A percentile compares a stretch with the other conserved stretches of the same genome.
Conservation (phyloP, 192 early-diverging fungal species). For the Coemansia sp. region DNA sequence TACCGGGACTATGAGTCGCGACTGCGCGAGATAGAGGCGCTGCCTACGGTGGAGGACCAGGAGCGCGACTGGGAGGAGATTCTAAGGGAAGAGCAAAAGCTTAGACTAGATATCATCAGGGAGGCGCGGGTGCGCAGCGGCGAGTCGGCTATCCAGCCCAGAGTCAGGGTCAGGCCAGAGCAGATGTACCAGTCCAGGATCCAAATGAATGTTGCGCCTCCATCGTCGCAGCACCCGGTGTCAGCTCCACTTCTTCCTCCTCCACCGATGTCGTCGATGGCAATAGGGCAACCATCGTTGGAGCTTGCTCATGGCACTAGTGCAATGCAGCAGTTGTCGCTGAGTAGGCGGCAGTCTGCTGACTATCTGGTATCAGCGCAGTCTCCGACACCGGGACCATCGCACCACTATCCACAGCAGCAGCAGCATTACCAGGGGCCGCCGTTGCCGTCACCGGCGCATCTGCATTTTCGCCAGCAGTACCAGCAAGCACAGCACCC, state of each 20-base stretch:
- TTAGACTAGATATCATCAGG: constrained; percentile 29
- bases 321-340: not conserved
- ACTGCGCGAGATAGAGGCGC: constrained; percentile 41
- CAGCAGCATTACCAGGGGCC: constrained; percentile 8
- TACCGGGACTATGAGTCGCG: constrained; percentile 45
- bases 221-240: not conserved
- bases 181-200: constrained; percentile 5
- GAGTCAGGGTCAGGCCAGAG: not conserved
- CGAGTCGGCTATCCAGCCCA: constrained; percentile 13
- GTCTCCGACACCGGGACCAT: constrained; percentile 3
- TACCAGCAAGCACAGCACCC: not conserved
- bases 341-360: constrained; percentile 1
- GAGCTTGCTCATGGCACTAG: not conserved
- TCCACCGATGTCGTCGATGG: not conserved
- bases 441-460: constrained; percentile 1
- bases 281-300: not conserved
- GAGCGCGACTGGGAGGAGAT: constrained; percentile 37
- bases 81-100: constrained; percentile 27
- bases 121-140: constrained; percentile 25
- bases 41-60: constrained; percentile 29
- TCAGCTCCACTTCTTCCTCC: too few relatives aligned
- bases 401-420: constrained; percentile 6
- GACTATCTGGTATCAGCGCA: constrained; percentile 1
- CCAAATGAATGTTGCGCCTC: not conserved
- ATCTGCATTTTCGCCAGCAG: constrained; percentile 5